These are phyloP conservation scores for Didymella segeticola DNA, from an alignment of 2,329 filamentous ascomycete species.

Conservation along the genomic window DNA sequence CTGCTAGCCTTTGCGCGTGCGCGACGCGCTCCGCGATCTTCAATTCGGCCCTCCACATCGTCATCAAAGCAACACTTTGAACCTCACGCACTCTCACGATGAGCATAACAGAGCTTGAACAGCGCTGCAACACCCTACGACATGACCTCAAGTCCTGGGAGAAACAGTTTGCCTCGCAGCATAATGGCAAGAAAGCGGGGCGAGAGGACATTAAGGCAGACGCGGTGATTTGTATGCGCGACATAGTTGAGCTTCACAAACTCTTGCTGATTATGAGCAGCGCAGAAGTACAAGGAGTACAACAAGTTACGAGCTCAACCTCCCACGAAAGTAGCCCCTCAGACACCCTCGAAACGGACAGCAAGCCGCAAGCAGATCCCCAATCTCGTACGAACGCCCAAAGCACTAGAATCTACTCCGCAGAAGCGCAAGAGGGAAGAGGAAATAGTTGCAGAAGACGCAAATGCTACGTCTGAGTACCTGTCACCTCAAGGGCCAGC, in stretches of 20 bases:
- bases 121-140: constrained; percentile 90
- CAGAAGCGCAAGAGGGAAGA: constrained; percentile 43
- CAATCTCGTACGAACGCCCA: constrained; percentile 37
- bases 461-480: constrained; percentile 20
- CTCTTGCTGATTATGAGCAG: constrained; percentile 50
- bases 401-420: constrained; percentile 35
- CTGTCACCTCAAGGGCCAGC: constrained; percentile 42
- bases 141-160: constrained; percentile 78
- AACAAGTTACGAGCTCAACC: constrained; percentile 62
- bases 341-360: constrained; percentile 43
- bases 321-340: constrained; percentile 34
- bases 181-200: constrained; percentile 72
- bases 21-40: constrained; percentile 41
- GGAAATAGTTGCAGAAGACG: constrained; percentile 20
- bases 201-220: constrained; percentile 80
- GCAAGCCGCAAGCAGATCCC: constrained; percentile 26
- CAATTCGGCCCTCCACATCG: constrained; percentile 24
- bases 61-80: constrained; percentile 8
- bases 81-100: constrained; percentile 29
- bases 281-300: constrained; percentile 79
- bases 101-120: constrained; percentile 36
- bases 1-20: constrained; percentile 27
- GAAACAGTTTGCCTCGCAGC: constrained; percentile 65
- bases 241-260: neutral
- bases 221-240: constrained; percentile 68